Conservation (phyloP, 352 stramenopile species). For the Globisporangium solare region DNA sequence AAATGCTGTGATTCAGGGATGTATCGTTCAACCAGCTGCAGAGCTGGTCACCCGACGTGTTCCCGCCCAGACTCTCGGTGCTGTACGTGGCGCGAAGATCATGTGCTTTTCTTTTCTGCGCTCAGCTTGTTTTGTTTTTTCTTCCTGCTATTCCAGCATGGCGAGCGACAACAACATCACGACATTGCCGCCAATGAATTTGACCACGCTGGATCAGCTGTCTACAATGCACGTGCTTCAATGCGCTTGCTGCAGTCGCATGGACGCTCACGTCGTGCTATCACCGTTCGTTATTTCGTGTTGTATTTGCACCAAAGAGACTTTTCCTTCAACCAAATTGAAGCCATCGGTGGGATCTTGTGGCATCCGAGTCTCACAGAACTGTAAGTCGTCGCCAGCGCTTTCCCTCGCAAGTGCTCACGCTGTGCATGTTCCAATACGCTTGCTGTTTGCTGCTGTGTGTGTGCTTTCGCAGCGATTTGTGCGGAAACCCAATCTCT, state of each 20-base stretch:
- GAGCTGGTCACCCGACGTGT: conserved; percentile 4
- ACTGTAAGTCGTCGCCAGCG: conserved; percentile 5
- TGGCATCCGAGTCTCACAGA: conserved; percentile 14
- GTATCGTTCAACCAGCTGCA: conserved; percentile 12
- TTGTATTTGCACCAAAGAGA: conserved; percentile 9
- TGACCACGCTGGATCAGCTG: conserved; percentile 8
- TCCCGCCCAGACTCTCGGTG: conserved; percentile 5
- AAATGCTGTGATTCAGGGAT: conserved; percentile 3
- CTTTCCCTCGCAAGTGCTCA: neutral
- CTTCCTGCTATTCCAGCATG: conserved; percentile 1
- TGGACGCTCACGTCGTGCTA: too few species aligned
- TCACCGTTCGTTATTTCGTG: neutral
- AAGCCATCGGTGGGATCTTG: conserved; percentile 13
- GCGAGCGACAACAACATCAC: conserved; percentile 16
- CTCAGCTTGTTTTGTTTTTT: neutral
- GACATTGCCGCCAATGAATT: conserved; percentile 8
- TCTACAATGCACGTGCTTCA: conserved; percentile 4
- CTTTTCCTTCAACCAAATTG: conserved; percentile 19
- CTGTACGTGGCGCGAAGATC: conserved; percentile 3
- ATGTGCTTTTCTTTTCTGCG: neutral
- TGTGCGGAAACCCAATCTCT: conserved; percentile 19
- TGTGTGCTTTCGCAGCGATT: conserved; percentile 6
- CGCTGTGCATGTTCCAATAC: neutral
- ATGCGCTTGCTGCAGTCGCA: neutral
- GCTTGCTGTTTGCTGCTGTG: neutral